Evolutionary conservation across 2,329 filamentous ascomycete genomes (phyloP).

Genomic region (Diaporthe batatas): DNA sequence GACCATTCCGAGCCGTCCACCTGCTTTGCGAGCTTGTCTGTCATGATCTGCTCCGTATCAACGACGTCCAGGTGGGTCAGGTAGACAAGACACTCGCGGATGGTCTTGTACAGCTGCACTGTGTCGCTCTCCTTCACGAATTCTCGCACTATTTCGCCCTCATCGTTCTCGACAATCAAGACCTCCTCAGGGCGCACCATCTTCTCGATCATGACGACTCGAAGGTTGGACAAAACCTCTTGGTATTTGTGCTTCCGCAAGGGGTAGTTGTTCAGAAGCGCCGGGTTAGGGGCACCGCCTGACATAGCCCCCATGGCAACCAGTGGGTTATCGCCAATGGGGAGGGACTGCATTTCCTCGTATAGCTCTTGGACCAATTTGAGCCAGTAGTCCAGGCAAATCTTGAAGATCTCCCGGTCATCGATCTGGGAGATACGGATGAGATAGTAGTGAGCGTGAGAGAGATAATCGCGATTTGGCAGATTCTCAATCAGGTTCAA

Average conservation of each 20-base stretch:
- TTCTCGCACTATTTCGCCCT: slow-evolving; percentile 98
- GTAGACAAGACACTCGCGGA: slow-evolving; percentile 95
- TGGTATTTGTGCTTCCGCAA: slow-evolving; percentile 98
- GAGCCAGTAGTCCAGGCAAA: slow-evolving; percentile 98
- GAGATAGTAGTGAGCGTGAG: slow-evolving; percentile 97
- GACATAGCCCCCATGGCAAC: slow-evolving; percentile 81
- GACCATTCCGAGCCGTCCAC: slow-evolving; percentile 98
- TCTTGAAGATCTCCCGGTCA: slow-evolving; percentile 99
- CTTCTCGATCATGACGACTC: slow-evolving; percentile 99
- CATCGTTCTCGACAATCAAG: slow-evolving; percentile 98
- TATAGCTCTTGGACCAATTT: slow-evolving; percentile 98
- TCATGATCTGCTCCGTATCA: slow-evolving; percentile 99
- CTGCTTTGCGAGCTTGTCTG: slow-evolving; percentile 94
- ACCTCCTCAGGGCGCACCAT: slow-evolving; percentile 99
- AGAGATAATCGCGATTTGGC: slow-evolving; percentile 93
- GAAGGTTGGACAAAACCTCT: slow-evolving; percentile 91
- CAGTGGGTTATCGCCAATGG: slow-evolving; percentile 93
- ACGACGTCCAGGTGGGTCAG: slow-evolving; percentile 97
- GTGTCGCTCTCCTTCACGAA: slow-evolving; percentile 99
- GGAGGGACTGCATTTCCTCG: slow-evolving; percentile 97
- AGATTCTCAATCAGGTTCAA: slow-evolving; percentile 94
- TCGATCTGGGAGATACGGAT: slow-evolving; percentile 99
- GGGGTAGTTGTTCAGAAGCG: slow-evolving; percentile 88
- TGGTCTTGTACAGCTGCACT: slow-evolving; percentile 99
- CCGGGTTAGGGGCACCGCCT: slow-evolving; percentile 87